A percentile compares a stretch with the other conserved stretches of the same genome.
Conservation (phyloP, 148 eudicot genomes). For the Vaccinium corymbosum region DNA sequence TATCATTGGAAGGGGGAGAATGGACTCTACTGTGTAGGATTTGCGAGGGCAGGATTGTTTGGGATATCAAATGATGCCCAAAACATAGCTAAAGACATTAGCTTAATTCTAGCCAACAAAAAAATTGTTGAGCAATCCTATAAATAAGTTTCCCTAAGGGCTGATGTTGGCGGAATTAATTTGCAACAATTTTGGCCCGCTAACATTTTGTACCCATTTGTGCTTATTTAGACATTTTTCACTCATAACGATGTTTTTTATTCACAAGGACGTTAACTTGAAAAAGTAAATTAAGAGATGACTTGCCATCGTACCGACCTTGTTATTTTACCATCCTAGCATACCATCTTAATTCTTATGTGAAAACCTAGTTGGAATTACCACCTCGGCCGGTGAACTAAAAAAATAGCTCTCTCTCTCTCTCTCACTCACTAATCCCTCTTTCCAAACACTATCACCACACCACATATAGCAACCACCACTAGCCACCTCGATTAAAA, state of each 20-base stretch:
- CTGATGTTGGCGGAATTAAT: neutral
- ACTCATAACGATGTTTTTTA: neutral
- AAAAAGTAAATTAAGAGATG: too few relatives aligned
- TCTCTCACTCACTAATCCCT: too few relatives aligned
- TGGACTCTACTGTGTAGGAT: conserved; percentile 35
- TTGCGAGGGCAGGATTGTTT: conserved; percentile 24
- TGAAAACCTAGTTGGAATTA: neutral
- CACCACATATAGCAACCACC: too few relatives aligned
- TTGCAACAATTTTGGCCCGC: neutral
- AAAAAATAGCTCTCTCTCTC: neutral
- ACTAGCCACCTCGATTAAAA: too few relatives aligned
- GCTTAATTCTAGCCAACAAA: neutral
- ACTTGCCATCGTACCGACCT: too few relatives aligned
- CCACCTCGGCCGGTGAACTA: neutral
- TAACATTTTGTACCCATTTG: neutral
- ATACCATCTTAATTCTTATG: too few relatives aligned
- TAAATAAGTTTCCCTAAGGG: neutral
- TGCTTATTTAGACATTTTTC: neutral
- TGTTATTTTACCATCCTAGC: neutral
- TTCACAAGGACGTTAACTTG: neutral
- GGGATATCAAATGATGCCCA: conserved; percentile 35
- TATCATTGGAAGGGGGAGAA: conserved; percentile 37
- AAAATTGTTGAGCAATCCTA: neutral
- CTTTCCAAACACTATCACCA: too few relatives aligned
- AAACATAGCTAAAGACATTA: conserved; percentile 25